Conservation (phyloP, 352 stramenopile species). For the Achlya hypogyna region DNA sequence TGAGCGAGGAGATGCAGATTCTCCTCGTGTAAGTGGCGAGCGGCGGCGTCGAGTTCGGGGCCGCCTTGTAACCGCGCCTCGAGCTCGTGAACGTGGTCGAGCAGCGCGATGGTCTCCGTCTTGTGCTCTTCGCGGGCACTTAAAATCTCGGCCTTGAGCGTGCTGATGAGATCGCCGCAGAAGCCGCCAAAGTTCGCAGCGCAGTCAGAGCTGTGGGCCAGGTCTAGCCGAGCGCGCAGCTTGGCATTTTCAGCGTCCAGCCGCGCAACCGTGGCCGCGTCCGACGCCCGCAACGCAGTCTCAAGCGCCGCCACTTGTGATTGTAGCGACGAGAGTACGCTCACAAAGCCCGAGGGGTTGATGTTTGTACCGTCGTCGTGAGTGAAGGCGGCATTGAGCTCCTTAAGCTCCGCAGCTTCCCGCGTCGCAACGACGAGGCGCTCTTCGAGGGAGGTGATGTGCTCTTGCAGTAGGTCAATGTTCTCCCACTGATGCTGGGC, state of each 20-base stretch:
- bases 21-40: slow-evolving; percentile 5
- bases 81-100: slow-evolving; percentile 10
- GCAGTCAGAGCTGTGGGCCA: slow-evolving; percentile 9
- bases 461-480: slow-evolving; percentile 8
- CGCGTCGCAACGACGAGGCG: slow-evolving; percentile 2
- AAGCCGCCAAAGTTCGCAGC: not conserved
- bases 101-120: slow-evolving; percentile 1
- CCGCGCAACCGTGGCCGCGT: not conserved
- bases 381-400: slow-evolving; percentile 5
- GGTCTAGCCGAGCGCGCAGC: slow-evolving; percentile 5
- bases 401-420: not conserved
- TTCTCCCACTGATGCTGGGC: slow-evolving; percentile 1
- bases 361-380: not conserved
- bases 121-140: slow-evolving; percentile 4
- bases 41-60: not conserved
- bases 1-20: slow-evolving; percentile 3
- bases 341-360: slow-evolving; percentile 6
- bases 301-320: slow-evolving; percentile 2
- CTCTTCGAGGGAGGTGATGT: slow-evolving; percentile 3
- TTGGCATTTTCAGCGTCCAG: slow-evolving; percentile 7
- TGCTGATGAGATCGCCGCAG: slow-evolving; percentile 15
- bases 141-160: slow-evolving; percentile 13
- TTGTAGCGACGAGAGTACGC: slow-evolving; percentile 1
- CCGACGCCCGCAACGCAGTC: not conserved
- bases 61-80: not conserved